Base-by-base conservation (phyloP, 2,329 filamentous ascomycete genomes). In the Monilinia aucupariae region DNA sequence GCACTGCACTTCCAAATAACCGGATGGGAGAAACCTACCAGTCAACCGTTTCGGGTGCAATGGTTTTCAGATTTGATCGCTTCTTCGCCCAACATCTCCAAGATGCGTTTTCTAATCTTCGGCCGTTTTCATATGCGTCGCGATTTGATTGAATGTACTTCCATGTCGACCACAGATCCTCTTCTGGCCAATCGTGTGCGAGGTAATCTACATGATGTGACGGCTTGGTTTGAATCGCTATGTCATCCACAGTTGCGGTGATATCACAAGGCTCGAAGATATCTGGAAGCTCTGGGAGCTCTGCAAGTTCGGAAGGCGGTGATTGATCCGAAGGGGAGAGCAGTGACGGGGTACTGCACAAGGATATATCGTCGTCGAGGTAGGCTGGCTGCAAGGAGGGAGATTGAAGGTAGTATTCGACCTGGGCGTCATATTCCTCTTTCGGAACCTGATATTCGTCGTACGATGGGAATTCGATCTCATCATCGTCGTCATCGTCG, bases 121-220 rank as follows among this genome's bases (percentile, higher is more conserved):
- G 87, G 43, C 89, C 85, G 74, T 97, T 93, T 69, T 85, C 86
- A 68, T 96, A 96, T 60, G 90, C 84, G 64, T 85, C 86, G 70
- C 88, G 82, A 71, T 91, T 89, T 34, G 89, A 87, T 20, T 92
- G 86, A 70, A 97, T 91, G 74, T 96, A 94, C 73, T 92, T 87
- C 94, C 94, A 97, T 1, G 93, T 97, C 7, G 90, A 88, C 92
- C 92, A 97, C 20, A 97, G 96, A 76, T 99, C 94, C 76, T 97
- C 93, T 76, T 97, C 92, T 66, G 84, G 86, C 94, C 94, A 99
- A 67, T 96, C 87, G 73, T 97, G 91, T 22, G 92, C 96, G 45
- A 97, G 81, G 73, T 97, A 99, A 78, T 99, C 97, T 64, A 99
- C 77, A 64, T 97, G 93, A 62, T 91, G 84, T 20, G 92, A 85